Percentiles rank a stretch among this genome's conserved stretches.
Conservation (phyloP, 495 filamentous ascomycete genomes). For the Penicillium coffeae region DNA sequence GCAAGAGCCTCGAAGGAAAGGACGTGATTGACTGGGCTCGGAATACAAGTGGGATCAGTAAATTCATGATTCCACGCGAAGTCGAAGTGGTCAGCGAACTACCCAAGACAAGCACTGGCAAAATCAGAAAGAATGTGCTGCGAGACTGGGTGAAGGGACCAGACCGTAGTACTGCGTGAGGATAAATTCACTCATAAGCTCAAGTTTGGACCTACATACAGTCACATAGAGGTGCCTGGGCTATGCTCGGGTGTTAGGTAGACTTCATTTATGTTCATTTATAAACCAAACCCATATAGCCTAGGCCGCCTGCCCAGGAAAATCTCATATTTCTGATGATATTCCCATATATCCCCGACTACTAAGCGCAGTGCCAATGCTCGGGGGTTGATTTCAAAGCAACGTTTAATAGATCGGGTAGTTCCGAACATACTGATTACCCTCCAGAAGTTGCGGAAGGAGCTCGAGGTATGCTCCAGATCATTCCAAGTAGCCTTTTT, state of each 20-base stretch:
- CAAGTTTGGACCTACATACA: background rate
- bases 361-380: no score
- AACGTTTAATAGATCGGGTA: no score
- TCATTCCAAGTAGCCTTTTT: background rate
- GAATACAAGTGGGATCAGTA: conserved; percentile 70
- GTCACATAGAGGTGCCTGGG: background rate
- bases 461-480: background rate
- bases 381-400: no score
- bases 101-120: conserved; percentile 95
- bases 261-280: no score
- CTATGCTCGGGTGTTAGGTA: no score
- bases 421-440: no score
- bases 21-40: conserved; percentile 87
- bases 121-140: conserved; percentile 92
- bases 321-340: no score
- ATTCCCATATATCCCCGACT: no score
- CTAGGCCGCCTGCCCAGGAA: no score
- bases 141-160: conserved; percentile 74
- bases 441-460: no score
- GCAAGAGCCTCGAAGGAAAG: conserved; percentile 55
- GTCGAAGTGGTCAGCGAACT: conserved; percentile 84
- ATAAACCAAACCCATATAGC: no score
- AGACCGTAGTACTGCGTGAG: background rate
- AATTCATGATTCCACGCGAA: conserved; percentile 94
- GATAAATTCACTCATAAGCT: background rate